Base-by-base conservation (phyloP, 148 eudicot genomes). In the Vaccinium myrtillus region DNA sequence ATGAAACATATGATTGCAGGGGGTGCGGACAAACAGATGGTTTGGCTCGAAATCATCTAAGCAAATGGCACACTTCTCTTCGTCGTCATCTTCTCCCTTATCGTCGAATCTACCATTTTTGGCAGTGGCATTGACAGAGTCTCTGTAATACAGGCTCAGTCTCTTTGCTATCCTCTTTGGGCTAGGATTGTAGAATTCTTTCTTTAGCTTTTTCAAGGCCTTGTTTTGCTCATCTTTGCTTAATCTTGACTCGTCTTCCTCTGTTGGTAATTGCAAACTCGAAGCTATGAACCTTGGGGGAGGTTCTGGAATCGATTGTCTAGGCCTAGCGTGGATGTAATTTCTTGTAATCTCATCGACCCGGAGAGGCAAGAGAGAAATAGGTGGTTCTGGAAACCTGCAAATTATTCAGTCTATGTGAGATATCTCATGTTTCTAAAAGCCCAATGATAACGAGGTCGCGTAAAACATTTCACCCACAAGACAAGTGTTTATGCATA, bases 1-100 rank as follows among this genome's bases (percentile, higher is more conserved):
- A 79, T 96, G 99, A 75, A 94, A 96, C 95, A 96, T 94, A 81
- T 94, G 99, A 48, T 81, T 84, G 85, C 99, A 96, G 1, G 97
- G 95, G 2, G 99, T 94, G 30, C 87, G 67, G 87, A 87, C 88
- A 46, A 94, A 92, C 53, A 86, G 80, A 80, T 91, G 88, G 63
- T 84, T 88, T 14, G 89, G 75, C 87, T 91, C 89, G 49, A 96
- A 92, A 69, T 96, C 98, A 13, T 96, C 99, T 83, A 96, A 91
- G 83, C 99, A 96, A 85, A 96, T 78, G 1, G 92, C 91, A 81
- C 99, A 96, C 53, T 88, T 92, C 83, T 93, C 94, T 27, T 90
- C 93, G 16, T 91, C 91, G 9, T 59, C 81, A 8, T 67, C 84
- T 39, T 84, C 81, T 36, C 67, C 84, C n/a, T 50, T 53, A 4